phyloP scores from a whole-genome alignment of 1,139 yeast species.

The Yamadazyma aaseri region DNA sequence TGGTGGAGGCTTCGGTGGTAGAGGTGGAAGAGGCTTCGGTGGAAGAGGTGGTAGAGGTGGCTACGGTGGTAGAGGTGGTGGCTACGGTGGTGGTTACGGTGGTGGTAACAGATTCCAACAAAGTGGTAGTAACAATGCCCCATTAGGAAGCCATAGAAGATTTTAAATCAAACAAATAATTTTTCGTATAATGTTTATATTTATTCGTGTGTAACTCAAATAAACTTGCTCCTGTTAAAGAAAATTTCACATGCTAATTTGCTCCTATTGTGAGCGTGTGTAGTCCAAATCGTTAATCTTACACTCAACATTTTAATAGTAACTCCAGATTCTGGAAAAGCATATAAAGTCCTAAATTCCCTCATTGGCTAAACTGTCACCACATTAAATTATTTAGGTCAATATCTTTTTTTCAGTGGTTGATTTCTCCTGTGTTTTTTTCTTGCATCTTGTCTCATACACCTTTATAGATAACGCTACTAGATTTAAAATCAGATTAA shows the following conservation, averaged over 20 bases:
- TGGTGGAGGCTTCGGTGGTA: conserved; percentile 54
- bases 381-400: too few species aligned
- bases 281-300: too few species aligned
- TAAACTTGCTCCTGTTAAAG: background rate
- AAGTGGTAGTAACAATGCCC: conserved; percentile 32
- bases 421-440: too few species aligned
- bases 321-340: too few species aligned
- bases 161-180: conserved; percentile 16
- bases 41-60: conserved; percentile 31
- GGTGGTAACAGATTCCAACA: conserved; percentile 23
- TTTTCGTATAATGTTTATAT: background rate
- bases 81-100: conserved; percentile 28
- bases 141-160: conserved; percentile 30
- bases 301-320: too few species aligned
- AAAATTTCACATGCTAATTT: background rate
- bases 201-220: background rate
- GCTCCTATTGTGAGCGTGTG: too few species aligned
- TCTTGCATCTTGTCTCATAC: too few species aligned
- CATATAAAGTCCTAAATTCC: too few species aligned
- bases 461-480: too few species aligned
- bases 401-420: too few species aligned
- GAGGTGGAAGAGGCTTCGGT: conserved; percentile 52
- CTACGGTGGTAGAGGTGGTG: conserved; percentile 21
- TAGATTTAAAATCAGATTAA: too few species aligned
- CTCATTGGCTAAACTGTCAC: too few species aligned